A percentile compares a stretch with the other conserved stretches of the same genome.
These are phyloP conservation scores for Colletotrichum endophyticum DNA, from an alignment of 2,329 filamentous ascomycete genomes.

Conservation along the genomic window DNA sequence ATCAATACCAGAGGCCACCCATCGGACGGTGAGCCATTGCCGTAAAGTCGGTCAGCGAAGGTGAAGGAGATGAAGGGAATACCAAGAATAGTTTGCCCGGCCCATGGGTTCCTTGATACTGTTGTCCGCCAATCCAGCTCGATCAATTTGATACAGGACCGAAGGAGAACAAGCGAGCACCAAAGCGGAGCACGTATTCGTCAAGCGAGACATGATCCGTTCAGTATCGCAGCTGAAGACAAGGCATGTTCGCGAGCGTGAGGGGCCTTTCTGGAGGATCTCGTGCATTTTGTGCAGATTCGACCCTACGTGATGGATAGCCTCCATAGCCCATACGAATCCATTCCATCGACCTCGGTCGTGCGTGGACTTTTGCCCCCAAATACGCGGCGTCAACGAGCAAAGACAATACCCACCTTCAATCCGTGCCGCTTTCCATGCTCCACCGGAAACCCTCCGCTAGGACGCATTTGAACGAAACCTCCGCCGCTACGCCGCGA, in stretches of 20 bases:
- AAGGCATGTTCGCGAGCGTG: neutral
- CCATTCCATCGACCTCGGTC: neutral
- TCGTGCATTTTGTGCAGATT: neutral
- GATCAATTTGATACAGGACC: neutral
- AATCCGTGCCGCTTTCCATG: neutral
- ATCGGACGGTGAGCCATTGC: neutral
- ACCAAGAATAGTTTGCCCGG: neutral
- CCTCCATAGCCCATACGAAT: neutral
- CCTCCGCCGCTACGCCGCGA: neutral
- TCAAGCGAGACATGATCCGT: neutral
- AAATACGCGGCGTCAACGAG: neutral
- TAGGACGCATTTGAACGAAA: slow-evolving; percentile 9
- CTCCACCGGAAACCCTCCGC: neutral
- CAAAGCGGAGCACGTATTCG: neutral
- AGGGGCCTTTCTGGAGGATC: neutral
- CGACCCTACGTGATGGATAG: neutral
- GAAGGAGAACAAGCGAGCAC: neutral
- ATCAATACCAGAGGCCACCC: neutral
- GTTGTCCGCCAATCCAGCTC: neutral
- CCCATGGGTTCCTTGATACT: neutral
- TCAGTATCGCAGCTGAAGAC: neutral
- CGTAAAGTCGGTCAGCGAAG: neutral
- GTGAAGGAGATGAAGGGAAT: neutral
- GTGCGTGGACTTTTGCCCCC: neutral
- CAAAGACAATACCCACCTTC: neutral